Evolutionary conservation across 2,329 filamentous ascomycete genomes (phyloP), one percentile per base, ranked within the genome.

Genomic region (Colletotrichum melonis): DNA sequence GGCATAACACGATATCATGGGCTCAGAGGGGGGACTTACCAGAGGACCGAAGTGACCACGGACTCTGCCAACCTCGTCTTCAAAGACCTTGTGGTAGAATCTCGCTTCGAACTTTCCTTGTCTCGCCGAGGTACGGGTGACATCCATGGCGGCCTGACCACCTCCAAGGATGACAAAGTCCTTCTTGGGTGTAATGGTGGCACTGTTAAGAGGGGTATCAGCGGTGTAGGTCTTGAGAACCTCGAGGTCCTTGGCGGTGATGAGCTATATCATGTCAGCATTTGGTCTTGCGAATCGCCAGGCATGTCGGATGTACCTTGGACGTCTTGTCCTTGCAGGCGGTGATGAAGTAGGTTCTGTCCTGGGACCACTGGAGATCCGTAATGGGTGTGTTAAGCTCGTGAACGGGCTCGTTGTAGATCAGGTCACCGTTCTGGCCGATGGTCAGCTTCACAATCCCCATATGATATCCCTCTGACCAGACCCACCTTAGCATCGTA

Each of bases 11-110:
- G 1, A 24, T 19, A 14, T 24, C 14, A 11, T 6, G 8, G 7
- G 32, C 32, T 35, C 32, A 12, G 24, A 12, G n/a, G 64, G 24
- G 55, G 79, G 42, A 19, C 84, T 72, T 81, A 86, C 84, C 82
- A 98, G 89, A 77, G 94, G 97, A 82, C 97, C 97, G 86, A 99
- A 99, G 85, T 99, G 97, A 76, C 97, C 97, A 82, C 95, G 91
- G 76, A 99, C 97, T 88, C 97, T 93, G 78, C 97, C 97, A 80
- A 98, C 96, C 88, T 99, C 97, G 85, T 99, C 96, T 86, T 98
- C 95, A 83, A 99, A 98, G 83, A 99, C 93, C 90, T 97, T 98
- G 92, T 99, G 97, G 90, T 98, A 99, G 90, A 99, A 99, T 77
- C 97, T 92, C 57, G 97, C 97, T 86, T 99, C 97, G 88, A 99